Base-by-base conservation (phyloP, 306 rosid species). In the Quercus alba region DNA sequence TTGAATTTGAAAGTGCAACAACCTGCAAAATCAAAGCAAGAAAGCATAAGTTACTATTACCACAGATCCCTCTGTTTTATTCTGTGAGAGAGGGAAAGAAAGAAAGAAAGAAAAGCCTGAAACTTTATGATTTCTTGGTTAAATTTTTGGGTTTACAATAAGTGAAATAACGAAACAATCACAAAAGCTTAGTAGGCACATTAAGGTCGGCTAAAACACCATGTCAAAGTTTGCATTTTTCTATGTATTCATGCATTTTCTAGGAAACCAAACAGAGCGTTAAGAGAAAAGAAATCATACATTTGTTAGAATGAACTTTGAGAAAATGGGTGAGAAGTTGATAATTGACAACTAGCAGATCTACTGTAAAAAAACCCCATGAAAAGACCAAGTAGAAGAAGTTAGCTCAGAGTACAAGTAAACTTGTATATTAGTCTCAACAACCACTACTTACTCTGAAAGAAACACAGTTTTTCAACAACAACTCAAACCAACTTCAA, bases 401-500 rank as follows among this genome's bases (percentile, higher is more conserved):
- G 87, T 56, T 79, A 82, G 72, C 83, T 81, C 64, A 71, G 77
- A 67, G 75, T 52, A 79, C 63, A 84, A 81, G 61, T 51, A 80
- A 84, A 79, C 44, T 20, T 67, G 51, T 74, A 70, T 70, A 76
- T 70, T 85, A 78, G 82, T 89, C 85, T 87, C 86, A 92, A 75
- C 70, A 41, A 81, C 90, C 51, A 78, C 85, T 35, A 70, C 74
- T 51, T 51, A 80, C 73, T 33, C 25, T 7, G 62, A 66, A 67
- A 79, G 74, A 51, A 49, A 21, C 54, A 66, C 75, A 15, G 33
- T 38, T 75, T 81, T 80, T 83, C 86, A 46, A 80, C 83, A 88
- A 88, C 96, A 68, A 89, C 89, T 85, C 75, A 14, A 77, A 88
- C 92, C 82, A 85, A 91, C 89, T 13, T 46, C 13, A 5, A 66